Percentiles rank a stretch among this genome's conserved stretches.
phyloP scores from a whole-genome alignment of 2,329 filamentous ascomycete species.

The Onygenales sp. region DNA sequence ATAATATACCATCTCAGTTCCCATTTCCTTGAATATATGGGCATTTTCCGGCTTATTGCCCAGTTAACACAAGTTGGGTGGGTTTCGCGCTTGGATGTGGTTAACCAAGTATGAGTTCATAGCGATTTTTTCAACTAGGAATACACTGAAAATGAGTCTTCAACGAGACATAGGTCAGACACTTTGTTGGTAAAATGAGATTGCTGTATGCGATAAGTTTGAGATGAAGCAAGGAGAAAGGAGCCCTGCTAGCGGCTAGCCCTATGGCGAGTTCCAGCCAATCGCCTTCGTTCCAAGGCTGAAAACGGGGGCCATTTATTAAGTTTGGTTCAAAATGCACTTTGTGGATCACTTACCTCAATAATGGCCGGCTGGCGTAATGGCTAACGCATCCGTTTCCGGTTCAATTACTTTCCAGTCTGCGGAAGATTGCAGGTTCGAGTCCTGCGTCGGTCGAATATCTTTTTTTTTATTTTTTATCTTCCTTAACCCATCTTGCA shows the following conservation, averaged over 20 bases:
- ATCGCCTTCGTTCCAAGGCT: neutral
- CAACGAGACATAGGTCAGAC: neutral
- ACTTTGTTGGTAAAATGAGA: neutral
- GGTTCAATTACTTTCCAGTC: constrained; percentile 3
- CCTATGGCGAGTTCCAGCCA: neutral
- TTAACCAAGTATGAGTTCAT: too few species aligned
- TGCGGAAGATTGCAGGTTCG: constrained; percentile 14
- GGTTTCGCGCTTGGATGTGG: too few species aligned
- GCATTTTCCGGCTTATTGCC: too few species aligned
- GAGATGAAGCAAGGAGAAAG: neutral
- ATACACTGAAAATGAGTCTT: too few species aligned
- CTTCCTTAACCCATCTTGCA: neutral
- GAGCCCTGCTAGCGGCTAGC: too few species aligned
- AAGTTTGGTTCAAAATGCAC: neutral
- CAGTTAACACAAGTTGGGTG: too few species aligned
- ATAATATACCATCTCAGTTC: too few species aligned
- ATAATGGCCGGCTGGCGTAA: constrained; percentile 11
- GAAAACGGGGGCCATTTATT: neutral
- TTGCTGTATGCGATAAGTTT: neutral
- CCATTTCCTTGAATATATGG: too few species aligned
- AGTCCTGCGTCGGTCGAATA: constrained; percentile 11
- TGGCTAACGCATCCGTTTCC: constrained; percentile 13
- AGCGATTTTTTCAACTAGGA: too few species aligned
- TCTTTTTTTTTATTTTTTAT: constrained; percentile 2
- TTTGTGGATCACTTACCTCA: neutral